Conservation (phyloP, 768 basidiomycete species). For the Mycena albidolilacea region DNA sequence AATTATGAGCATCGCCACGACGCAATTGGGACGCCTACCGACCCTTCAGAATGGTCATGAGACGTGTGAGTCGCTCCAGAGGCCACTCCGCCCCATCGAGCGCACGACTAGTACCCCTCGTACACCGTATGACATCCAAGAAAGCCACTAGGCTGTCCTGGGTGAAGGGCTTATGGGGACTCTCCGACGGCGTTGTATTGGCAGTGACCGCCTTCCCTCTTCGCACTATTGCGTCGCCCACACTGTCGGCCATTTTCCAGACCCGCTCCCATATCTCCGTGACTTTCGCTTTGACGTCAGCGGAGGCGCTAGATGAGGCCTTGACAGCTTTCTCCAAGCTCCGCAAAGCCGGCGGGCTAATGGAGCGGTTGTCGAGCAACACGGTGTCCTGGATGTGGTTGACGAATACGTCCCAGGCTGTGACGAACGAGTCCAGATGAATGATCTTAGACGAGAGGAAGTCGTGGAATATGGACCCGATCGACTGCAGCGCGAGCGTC, state of each 20-base stretch:
- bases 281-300: conserved; percentile 60
- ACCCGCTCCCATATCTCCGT: conserved; percentile 68
- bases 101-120: conserved; percentile 64
- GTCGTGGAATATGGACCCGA: conserved; percentile 87
- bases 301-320: conserved; percentile 62
- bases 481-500: conserved; percentile 85
- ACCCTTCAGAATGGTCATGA: conserved; percentile 89
- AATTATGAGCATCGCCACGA: not conserved
- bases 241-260: conserved; percentile 79
- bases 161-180: conserved; percentile 67
- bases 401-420: conserved; percentile 85
- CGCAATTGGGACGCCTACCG: conserved; percentile 23
- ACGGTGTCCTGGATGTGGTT: conserved; percentile 80
- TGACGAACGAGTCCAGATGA: conserved; percentile 75
- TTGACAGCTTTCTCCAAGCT: conserved; percentile 86
- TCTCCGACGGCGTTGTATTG: conserved; percentile 40
- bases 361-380: conserved; percentile 72
- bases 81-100: conserved; percentile 75
- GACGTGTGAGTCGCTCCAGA: conserved; percentile 70
- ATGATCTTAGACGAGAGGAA: conserved; percentile 85
- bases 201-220: conserved; percentile 41
- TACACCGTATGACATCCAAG: conserved; percentile 78
- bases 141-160: conserved; percentile 91
- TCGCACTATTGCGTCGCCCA: conserved; percentile 70
- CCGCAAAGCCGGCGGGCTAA: conserved; percentile 88